A percentile compares a stretch with the other conserved stretches of the same genome.
phyloP scores from a whole-genome alignment of 768 basidiomycete species.

The Daedaleopsis nitida region DNA sequence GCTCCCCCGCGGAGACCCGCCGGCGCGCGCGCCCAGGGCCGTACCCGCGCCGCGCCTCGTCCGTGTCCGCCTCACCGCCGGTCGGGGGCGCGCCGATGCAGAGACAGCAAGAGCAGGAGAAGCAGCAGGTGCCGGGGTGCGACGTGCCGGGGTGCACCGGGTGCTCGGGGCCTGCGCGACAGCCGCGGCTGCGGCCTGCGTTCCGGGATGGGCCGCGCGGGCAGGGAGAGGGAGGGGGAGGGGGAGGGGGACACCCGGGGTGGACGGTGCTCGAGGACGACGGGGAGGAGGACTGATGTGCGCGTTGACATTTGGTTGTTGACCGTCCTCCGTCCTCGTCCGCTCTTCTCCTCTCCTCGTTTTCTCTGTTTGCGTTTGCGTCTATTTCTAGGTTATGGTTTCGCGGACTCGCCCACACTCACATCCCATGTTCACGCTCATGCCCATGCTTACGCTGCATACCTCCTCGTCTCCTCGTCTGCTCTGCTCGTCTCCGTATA shows the following conservation, averaged over 20 bases:
- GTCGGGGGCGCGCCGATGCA: background rate
- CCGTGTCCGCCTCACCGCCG: too few species aligned
- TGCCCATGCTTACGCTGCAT: too few species aligned
- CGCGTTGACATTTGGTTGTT: too few species aligned
- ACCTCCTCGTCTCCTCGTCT: too few species aligned
- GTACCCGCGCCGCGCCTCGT: background rate
- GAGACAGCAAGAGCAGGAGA: background rate
- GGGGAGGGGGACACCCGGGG: background rate
- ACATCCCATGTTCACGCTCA: too few species aligned
- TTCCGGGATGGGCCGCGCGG: conserved; percentile 15
- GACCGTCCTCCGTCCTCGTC: too few species aligned
- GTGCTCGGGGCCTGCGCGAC: conserved; percentile 12
- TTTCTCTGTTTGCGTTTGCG: too few species aligned
- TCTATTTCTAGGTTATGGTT: too few species aligned
- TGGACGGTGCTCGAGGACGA: conserved; percentile 5
- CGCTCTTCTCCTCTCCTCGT: too few species aligned
- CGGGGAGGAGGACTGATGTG: background rate
- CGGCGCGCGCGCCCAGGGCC: too few species aligned
- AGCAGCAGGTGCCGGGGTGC: background rate
- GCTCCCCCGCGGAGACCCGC: background rate
- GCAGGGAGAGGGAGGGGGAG: background rate
- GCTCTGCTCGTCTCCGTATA: too few species aligned
- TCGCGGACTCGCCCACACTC: too few species aligned
- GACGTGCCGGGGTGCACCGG: conserved; percentile 17
- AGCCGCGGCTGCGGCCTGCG: conserved; percentile 25